phyloP scores from a whole-genome alignment of 345 rosid genomes.

The Hypericum androsaemum region DNA sequence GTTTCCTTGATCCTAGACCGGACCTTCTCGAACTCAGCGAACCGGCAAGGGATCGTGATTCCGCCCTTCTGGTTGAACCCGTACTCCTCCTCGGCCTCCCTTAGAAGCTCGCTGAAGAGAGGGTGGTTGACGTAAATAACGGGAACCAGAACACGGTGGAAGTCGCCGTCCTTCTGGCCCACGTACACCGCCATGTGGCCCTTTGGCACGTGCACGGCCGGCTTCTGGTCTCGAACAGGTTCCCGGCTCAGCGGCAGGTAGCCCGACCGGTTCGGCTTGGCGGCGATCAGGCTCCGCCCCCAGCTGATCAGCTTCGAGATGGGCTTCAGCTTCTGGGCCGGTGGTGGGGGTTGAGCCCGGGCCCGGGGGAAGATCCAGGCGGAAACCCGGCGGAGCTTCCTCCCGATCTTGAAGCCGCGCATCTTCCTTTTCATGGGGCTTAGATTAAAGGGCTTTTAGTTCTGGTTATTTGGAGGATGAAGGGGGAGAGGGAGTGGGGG shows the following conservation, averaged over 20 bases:
- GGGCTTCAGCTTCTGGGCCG: constrained; percentile 25
- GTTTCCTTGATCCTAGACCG: constrained; percentile 49
- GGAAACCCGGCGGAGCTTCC: constrained; percentile 38
- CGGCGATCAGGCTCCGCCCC: constrained; percentile 53
- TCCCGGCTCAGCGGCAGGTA: constrained; percentile 28
- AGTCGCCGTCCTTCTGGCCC: constrained; percentile 66
- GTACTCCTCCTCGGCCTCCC: constrained; percentile 67
- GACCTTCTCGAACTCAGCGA: constrained; percentile 73
- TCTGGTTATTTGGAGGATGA: no score
- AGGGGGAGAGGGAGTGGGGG: neutral
- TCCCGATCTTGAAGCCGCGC: constrained; percentile 58
- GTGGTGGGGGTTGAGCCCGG: constrained; percentile 2
- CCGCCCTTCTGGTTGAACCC: constrained; percentile 82
- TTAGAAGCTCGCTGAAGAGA: constrained; percentile 63
- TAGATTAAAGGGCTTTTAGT: no score
- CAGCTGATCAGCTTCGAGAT: constrained; percentile 43
- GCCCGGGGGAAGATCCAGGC: constrained; percentile 37
- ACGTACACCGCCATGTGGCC: constrained; percentile 80
- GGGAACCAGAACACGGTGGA: constrained; percentile 68
- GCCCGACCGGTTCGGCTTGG: constrained; percentile 27
- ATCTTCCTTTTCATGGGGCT: no score
- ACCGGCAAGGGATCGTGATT: constrained; percentile 78
- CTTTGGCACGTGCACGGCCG: constrained; percentile 41
- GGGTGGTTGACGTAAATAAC: constrained; percentile 91
- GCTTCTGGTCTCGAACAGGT: constrained; percentile 13